Conservation (phyloP, 179 eudicot genomes). For the Monotropa hypopitys region DNA sequence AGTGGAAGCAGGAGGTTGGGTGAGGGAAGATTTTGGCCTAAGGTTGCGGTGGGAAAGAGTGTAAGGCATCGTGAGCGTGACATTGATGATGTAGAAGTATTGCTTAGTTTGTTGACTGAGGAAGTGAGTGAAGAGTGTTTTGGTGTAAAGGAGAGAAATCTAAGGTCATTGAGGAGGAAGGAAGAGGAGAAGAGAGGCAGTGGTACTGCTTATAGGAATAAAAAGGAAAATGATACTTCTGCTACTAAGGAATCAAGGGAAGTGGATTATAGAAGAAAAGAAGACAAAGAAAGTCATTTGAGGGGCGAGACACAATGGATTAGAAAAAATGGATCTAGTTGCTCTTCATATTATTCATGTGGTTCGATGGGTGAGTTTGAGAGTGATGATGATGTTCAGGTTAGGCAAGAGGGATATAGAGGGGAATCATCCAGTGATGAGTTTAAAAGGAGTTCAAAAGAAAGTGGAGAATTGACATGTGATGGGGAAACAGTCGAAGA, state of each 20-base stretch:
- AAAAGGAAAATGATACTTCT: slow-evolving; percentile 21
- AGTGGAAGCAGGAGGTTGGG: slow-evolving; percentile 25
- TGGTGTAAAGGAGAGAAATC: slow-evolving; percentile 27
- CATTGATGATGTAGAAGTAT: slow-evolving; percentile 49
- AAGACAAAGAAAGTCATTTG: slow-evolving; percentile 14
- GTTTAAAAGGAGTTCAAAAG: slow-evolving; percentile 20
- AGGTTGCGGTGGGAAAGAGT: slow-evolving; percentile 23
- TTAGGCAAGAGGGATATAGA: slow-evolving; percentile 20
- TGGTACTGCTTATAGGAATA: slow-evolving; percentile 11
- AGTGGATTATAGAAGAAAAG: slow-evolving; percentile 10
- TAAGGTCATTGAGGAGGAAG: slow-evolving; percentile 20
- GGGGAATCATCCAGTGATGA: slow-evolving; percentile 22
- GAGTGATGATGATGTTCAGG: slow-evolving; percentile 32
- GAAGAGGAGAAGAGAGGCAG: slow-evolving; percentile 16
- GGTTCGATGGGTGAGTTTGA: slow-evolving; percentile 38
- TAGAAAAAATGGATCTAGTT: slow-evolving; percentile 45
- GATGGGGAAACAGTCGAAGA: slow-evolving; percentile 23
- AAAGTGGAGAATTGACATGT: slow-evolving; percentile 22
- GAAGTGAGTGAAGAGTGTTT: slow-evolving; percentile 29
- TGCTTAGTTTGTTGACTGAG: slow-evolving; percentile 67
- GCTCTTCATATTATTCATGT: slow-evolving; percentile 46
- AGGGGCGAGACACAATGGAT: slow-evolving; percentile 22
- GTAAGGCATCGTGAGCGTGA: slow-evolving; percentile 11
- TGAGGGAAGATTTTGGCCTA: slow-evolving; percentile 17
- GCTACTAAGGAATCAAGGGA: slow-evolving; percentile 13